Base-by-base conservation (phyloP, 805 yeast genomes). In the Pichia exigua region DNA sequence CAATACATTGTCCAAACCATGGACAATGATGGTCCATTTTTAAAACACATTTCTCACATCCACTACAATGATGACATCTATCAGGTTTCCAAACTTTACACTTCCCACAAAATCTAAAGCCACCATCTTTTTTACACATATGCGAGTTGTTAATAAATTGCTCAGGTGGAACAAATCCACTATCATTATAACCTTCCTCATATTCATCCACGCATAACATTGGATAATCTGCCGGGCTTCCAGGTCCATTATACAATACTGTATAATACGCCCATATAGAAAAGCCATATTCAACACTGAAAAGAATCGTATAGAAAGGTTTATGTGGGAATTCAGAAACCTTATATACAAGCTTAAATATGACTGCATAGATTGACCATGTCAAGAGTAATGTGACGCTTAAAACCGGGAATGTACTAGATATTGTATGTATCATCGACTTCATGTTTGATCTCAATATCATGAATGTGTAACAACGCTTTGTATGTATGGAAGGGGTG, bases 1-100 rank as follows among this genome's bases (percentile, higher is more conserved):
- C 98, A 52, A 92, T 78, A 65, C 97, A 91, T 6, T 81, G 73
- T 2, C 95, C 83, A 66, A 90, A 89, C 98, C 98, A 92, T 0
- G 97, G 97, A 57, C 84, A 79, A 61, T 79, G 82, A 57, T 79
- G 84, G 63, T 79, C 83, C 83, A 79, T 79, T 44, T 70, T 59
- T 42, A 79, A 61, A 2, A 77, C 63, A 62, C 84, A 79, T 50
- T 57, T 63, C 2, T 68, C 66, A 51, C 81, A 76, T 17, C 74
- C 57, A 1, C 81, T 73, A 60, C 84, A 79, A 61, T 79, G 84
- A 59, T 79, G 84, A 49, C 78, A 69, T 53, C 84, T 62, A 60
- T 79, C 84, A 0, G 84, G 84, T 59, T 78, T 79, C 83, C 83
- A 79, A 12, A 70, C 76, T 41, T 68, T 61, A 60, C 84, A 79